phyloP scores from a whole-genome alignment of 257 asterid genomes.

The Solanum chilense region DNA sequence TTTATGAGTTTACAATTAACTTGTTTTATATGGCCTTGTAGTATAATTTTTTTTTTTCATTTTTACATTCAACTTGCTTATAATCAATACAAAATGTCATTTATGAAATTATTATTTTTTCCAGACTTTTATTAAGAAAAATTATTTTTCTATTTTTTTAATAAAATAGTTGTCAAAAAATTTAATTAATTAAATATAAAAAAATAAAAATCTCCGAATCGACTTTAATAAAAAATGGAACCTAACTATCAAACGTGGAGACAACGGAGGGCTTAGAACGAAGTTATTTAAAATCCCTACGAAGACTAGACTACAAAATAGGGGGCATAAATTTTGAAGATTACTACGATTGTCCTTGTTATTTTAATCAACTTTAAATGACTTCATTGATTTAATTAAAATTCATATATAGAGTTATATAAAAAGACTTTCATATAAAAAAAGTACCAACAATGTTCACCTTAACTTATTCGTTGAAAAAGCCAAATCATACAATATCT shows the following conservation, averaged over 20 bases:
- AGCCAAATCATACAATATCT: not conserved
- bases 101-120: too few relatives aligned
- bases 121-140: not conserved
- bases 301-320: not conserved
- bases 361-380: not conserved
- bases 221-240: not conserved
- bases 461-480: not conserved
- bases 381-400: not conserved
- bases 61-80: not conserved
- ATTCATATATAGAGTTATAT: not conserved
- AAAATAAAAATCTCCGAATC: not conserved
- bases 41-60: not conserved
- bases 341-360: not conserved
- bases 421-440: not conserved
- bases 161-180: not conserved
- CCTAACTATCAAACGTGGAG: not conserved
- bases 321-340: not conserved
- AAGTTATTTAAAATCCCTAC: not conserved
- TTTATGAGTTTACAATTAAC: not conserved
- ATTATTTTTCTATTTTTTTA: too few relatives aligned
- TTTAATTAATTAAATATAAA: not conserved
- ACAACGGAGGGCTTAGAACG: not conserved
- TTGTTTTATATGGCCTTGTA: not conserved
- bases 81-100: not conserved
- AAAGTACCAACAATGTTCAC: not conserved